Percentiles rank a stretch among this genome's conserved stretches.
phyloP scores from a whole-genome alignment of 805 yeast genomes.

The Tetrapisispora fleetii region DNA sequence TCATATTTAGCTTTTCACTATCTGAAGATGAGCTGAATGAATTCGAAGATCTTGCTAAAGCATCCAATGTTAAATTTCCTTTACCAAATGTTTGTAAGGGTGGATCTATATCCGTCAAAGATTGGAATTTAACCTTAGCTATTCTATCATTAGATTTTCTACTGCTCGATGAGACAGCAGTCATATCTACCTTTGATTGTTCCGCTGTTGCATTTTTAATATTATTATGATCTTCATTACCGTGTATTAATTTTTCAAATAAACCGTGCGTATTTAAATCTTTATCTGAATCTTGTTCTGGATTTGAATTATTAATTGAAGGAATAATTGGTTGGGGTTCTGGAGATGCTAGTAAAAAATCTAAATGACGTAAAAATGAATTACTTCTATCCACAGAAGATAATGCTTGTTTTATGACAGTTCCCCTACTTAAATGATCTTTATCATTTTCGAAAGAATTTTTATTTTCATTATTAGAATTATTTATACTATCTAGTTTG shows the following conservation, averaged over 20 bases:
- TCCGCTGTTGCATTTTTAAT: neutral
- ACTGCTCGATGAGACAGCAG: neutral
- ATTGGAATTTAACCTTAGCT: slow-evolving; percentile 22
- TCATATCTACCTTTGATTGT: neutral
- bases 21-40: neutral
- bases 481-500: neutral
- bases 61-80: slow-evolving; percentile 41
- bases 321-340: neutral
- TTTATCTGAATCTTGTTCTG: neutral
- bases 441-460: neutral
- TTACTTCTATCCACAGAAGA: slow-evolving; percentile 13
- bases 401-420: slow-evolving; percentile 10
- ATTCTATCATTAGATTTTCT: slow-evolving; percentile 3
- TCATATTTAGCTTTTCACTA: neutral
- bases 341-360: slow-evolving; percentile 24
- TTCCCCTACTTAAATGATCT: neutral
- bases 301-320: neutral
- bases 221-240: neutral
- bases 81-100: slow-evolving; percentile 45
- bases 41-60: slow-evolving; percentile 10
- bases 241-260: neutral
- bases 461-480: neutral
- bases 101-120: slow-evolving; percentile 24
- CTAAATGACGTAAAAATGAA: slow-evolving; percentile 31
- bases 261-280: neutral